Evolutionary conservation across 2,329 filamentous ascomycete species (phyloP).

Genomic region (Diplodia sapinea): DNA sequence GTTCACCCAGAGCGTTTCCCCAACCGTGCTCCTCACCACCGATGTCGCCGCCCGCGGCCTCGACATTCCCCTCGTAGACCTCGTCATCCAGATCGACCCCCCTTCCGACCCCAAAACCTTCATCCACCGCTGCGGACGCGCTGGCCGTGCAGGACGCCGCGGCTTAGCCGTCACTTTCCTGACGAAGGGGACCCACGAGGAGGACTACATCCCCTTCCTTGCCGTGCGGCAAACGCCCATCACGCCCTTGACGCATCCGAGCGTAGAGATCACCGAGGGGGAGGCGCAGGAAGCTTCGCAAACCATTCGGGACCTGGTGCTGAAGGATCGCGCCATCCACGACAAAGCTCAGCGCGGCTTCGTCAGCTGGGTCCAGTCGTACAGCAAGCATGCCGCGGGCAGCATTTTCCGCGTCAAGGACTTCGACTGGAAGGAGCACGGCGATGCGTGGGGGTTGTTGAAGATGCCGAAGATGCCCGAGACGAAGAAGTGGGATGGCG

Average conservation of each 20-base stretch:
- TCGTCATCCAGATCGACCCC: slow-evolving; percentile 87
- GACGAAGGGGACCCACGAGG: slow-evolving; percentile 76
- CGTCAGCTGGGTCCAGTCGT: slow-evolving; percentile 90
- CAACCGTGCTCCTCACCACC: slow-evolving; percentile 86
- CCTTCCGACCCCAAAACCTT: slow-evolving; percentile 87
- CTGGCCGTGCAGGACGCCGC: slow-evolving; percentile 68
- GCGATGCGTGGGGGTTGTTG: slow-evolving; percentile 82
- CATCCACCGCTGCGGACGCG: slow-evolving; percentile 68
- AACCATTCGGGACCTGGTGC: slow-evolving; percentile 66
- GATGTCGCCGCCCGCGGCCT: slow-evolving; percentile 89
- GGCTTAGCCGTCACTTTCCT: slow-evolving; percentile 87
- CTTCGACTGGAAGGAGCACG: slow-evolving; percentile 84
- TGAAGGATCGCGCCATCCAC: slow-evolving; percentile 70
- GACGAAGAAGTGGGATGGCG: slow-evolving; percentile 55
- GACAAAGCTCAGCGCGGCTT: slow-evolving; percentile 92
- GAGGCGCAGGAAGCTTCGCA: slow-evolving; percentile 65
- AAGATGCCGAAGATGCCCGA: slow-evolving; percentile 95
- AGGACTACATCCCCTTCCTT: slow-evolving; percentile 88
- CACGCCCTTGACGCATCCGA: slow-evolving; percentile 63
- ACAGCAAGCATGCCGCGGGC: slow-evolving; percentile 86
- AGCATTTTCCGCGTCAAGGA: slow-evolving; percentile 87
- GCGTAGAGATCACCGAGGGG: slow-evolving; percentile 62
- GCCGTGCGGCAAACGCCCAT: slow-evolving; percentile 88
- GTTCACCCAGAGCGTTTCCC: slow-evolving; percentile 75
- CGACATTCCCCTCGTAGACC: slow-evolving; percentile 88